Conservation (phyloP, 495 filamentous ascomycete genomes). For the Podospora conica region DNA sequence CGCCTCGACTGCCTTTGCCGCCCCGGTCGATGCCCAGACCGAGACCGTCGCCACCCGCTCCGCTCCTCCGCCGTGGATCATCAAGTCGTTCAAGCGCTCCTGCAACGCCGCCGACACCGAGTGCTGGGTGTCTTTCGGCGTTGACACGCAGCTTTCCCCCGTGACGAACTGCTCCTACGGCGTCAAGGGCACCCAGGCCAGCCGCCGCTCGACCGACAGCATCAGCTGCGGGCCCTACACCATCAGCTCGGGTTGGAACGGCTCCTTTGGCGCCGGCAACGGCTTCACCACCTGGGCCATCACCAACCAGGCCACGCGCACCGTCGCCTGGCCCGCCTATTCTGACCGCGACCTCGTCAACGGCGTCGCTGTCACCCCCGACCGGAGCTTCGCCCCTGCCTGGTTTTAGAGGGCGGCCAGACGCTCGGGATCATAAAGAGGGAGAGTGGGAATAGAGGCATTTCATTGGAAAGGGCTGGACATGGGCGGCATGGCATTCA, state of each 20-base stretch:
- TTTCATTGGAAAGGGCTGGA: neutral
- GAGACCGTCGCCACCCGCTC: conserved; percentile 37
- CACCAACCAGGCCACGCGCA: conserved; percentile 33
- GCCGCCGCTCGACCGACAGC: conserved; percentile 34
- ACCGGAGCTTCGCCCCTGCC: conserved; percentile 47
- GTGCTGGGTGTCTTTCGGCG: conserved; percentile 45
- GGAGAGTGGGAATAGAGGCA: neutral
- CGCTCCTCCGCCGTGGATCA: conserved; percentile 41
- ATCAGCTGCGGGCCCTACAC: conserved; percentile 44
- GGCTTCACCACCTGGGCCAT: conserved; percentile 51
- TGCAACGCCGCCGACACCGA: conserved; percentile 42
- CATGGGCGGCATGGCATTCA: neutral
- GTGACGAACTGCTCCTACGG: conserved; percentile 35
- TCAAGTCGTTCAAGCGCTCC: conserved; percentile 40
- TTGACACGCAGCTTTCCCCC: conserved; percentile 39
- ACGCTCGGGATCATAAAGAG: neutral
- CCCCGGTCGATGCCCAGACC: conserved; percentile 30
- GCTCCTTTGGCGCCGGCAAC: conserved; percentile 45
- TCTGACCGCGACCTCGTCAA: conserved; percentile 39
- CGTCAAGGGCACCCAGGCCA: conserved; percentile 38
- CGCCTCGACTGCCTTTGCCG: conserved; percentile 29
- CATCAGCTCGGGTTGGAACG: conserved; percentile 51
- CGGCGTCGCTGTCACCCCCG: conserved; percentile 44
- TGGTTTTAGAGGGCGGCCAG: neutral
- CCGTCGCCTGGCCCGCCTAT: conserved; percentile 48